Conservation (phyloP, 2,329 filamentous ascomycete species). For the Paecilomyces formosus region DNA sequence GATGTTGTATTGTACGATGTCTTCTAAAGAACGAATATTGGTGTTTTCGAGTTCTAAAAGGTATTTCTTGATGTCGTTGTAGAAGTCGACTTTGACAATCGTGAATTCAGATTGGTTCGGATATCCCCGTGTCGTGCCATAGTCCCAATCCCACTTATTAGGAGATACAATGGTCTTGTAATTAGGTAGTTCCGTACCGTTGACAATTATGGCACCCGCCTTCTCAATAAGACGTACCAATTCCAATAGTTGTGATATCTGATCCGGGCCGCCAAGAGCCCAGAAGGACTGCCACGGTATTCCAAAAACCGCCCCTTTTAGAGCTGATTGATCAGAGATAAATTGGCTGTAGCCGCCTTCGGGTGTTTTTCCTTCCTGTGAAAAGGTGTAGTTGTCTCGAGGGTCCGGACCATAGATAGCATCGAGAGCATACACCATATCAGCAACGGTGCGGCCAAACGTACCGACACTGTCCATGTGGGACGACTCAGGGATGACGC, state of each 20-base stretch:
- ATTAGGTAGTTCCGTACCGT: slow-evolving; percentile 61
- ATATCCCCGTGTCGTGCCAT: slow-evolving; percentile 53
- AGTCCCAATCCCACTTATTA: slow-evolving; percentile 68
- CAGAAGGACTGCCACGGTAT: slow-evolving; percentile 68
- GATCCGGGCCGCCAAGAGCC: slow-evolving; percentile 51
- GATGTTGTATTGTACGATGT: slow-evolving; percentile 58
- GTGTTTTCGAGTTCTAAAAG: slow-evolving; percentile 58
- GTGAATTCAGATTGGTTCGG: slow-evolving; percentile 70
- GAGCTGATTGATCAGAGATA: slow-evolving; percentile 45
- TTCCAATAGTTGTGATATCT: slow-evolving; percentile 47
- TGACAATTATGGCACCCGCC: slow-evolving; percentile 61
- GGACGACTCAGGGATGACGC: slow-evolving; percentile 57
- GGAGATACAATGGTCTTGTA: slow-evolving; percentile 56
- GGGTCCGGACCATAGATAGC: slow-evolving; percentile 59
- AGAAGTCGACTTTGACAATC: slow-evolving; percentile 57
- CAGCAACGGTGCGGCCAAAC: slow-evolving; percentile 61
- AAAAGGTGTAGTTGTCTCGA: slow-evolving; percentile 59
- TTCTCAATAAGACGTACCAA: slow-evolving; percentile 48
- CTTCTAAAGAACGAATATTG: slow-evolving; percentile 51
- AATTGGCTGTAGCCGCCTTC: slow-evolving; percentile 50
- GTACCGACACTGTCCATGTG: slow-evolving; percentile 64
- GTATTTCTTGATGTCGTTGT: slow-evolving; percentile 58
- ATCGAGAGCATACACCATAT: slow-evolving; percentile 60
- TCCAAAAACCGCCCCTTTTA: slow-evolving; percentile 59
- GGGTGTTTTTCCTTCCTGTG: slow-evolving; percentile 50